Evolutionary conservation across 192 early-diverging fungal species (phyloP).

Genomic region (Phlyctochytrium arcticum): DNA sequence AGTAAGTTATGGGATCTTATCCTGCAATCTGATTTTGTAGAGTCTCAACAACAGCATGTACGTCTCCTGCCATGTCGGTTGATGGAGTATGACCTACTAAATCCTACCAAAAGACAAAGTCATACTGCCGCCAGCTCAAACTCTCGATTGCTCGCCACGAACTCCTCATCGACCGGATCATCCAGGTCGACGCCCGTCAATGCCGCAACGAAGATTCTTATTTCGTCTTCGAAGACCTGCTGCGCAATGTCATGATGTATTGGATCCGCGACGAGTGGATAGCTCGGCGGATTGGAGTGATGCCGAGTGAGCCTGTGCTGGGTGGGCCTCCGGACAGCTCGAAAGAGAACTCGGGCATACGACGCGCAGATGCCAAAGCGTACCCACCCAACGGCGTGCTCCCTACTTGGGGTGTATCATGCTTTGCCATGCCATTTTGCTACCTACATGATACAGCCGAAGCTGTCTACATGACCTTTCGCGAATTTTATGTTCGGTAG

Average conservation of each 20-base stretch:
- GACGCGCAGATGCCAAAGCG: not conserved
- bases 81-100: no score
- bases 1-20: conserved; percentile 43
- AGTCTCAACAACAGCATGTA: conserved; percentile 23
- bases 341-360: not conserved
- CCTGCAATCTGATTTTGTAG: conserved; percentile 38
- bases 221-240: conserved; percentile 58
- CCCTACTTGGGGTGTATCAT: conserved; percentile 47
- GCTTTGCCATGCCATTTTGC: conserved; percentile 53
- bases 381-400: conserved; percentile 50
- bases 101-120: conserved; percentile 14
- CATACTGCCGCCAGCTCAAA: conserved; percentile 31
- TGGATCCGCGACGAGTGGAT: conserved; percentile 55
- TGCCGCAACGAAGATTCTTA: conserved; percentile 52
- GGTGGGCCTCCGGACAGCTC: no score
- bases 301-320: not conserved
- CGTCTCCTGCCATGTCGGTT: not conserved
- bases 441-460: conserved; percentile 41
- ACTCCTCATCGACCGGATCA: conserved; percentile 41
- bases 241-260: conserved; percentile 39
- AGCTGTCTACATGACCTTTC: conserved; percentile 45
- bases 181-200: conserved; percentile 40
- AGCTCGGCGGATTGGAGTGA: not conserved
- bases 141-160: conserved; percentile 30
- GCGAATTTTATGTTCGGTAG: conserved; percentile 51